Evolutionary conservation across 352 stramenopile species (phyloP), one percentile per base, ranked within the genome.

Genomic region (Pythium grandisporangium): DNA sequence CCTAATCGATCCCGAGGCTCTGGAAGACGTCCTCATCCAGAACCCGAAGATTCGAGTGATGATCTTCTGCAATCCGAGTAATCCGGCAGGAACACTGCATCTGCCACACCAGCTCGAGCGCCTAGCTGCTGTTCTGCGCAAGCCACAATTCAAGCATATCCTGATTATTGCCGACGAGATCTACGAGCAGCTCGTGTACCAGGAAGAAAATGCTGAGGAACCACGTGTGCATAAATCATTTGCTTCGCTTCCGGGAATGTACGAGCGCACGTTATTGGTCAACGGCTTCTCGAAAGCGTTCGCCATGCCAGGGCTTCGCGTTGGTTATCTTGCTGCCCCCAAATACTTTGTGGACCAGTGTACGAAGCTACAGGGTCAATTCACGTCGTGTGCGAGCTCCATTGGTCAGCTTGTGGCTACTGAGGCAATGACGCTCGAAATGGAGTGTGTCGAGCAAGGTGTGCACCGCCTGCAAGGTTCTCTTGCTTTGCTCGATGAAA

Each of bases 231-330:
- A 90, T 58, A 46, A 76, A 44, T 86, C 68, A 48, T 90, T 94
- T 35, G 77, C 75, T 16, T 63, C 61, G 14, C 52, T 88, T 16
- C 71, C 73, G 2, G 71, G 54, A 34, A 96, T 98, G 83, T 95
- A 87, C 54, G 55, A 86, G 34, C 70, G 92, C 17, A 98, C 93
- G 32, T 65, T 98, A 26, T 84, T 94, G 16, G 61, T 98, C 22
- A 98, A 98, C 56, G 95, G 95, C 2, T 98, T 98, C 51, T 97
- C 84, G 40, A 99, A 98, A 73, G 88, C 83, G 23, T 86, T 97
- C 56, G 94, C 93, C 25, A 98, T 98, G 95, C 96, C 95, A 4
- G 95, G 95, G 25, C 88, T 97, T 26, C 70, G 95, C 43, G 72
- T 98, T 24, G 95, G 93, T 19, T 97, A 97, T 70, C 48, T 98